Conservation (phyloP, 2,329 filamentous ascomycete species). For the Xylariaceae sp. region DNA sequence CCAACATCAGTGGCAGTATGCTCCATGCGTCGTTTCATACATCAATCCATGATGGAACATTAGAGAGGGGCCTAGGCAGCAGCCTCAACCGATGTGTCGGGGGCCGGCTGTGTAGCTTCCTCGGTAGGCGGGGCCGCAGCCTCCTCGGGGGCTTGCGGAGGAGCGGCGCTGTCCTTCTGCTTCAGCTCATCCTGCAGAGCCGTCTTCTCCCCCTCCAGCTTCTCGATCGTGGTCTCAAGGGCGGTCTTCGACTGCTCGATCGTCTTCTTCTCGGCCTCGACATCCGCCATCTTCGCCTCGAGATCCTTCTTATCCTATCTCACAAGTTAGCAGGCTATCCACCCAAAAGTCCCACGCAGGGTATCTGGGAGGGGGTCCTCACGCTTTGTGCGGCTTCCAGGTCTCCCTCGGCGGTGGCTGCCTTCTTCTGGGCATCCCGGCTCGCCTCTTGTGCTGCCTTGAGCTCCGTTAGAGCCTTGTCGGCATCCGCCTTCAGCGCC, state of each 20-base stretch:
- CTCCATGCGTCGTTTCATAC: slow-evolving; percentile 8
- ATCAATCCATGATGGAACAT: slow-evolving; percentile 9
- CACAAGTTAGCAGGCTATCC: slow-evolving; percentile 2
- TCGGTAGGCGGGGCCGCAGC: slow-evolving; percentile 9
- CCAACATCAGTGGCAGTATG: slow-evolving; percentile 6
- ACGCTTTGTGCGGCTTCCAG: slow-evolving; percentile 27
- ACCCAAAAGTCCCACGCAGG: too few species aligned
- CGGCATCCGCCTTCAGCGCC: slow-evolving; percentile 17
- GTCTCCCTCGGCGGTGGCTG: slow-evolving; percentile 29
- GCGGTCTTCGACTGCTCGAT: slow-evolving; percentile 14
- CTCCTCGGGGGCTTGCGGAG: slow-evolving; percentile 7
- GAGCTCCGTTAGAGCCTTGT: slow-evolving; percentile 16
- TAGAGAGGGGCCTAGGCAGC: slow-evolving; percentile 6
- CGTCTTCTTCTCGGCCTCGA: slow-evolving; percentile 15
- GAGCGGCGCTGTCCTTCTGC: too few species aligned
- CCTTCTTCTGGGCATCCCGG: slow-evolving; percentile 28
- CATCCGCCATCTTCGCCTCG: slow-evolving; percentile 16
- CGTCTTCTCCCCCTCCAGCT: slow-evolving; percentile 20
- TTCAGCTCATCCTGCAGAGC: slow-evolving; percentile 15
- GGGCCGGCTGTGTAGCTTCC: slow-evolving; percentile 7
- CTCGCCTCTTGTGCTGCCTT: slow-evolving; percentile 15
- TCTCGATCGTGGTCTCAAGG: slow-evolving; percentile 13
- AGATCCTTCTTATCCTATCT: slow-evolving; percentile 20
- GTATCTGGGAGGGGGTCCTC: slow-evolving; percentile 8
- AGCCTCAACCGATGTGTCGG: slow-evolving; percentile 2